phyloP scores from a whole-genome alignment of 768 basidiomycete species.

The Plicaturopsis crispa region DNA sequence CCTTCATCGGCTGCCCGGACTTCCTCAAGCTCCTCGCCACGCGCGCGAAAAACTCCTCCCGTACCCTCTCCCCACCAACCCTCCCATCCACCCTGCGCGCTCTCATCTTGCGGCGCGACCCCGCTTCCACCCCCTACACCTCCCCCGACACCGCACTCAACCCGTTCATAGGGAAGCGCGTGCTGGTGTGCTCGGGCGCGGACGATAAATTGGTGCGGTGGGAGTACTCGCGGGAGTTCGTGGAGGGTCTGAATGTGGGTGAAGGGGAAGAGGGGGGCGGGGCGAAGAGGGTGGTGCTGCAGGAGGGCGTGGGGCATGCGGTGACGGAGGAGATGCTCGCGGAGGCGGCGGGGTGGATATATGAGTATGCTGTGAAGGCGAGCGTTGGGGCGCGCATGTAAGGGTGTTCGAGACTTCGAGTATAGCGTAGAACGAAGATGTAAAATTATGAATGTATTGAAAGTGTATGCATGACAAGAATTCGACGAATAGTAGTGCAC shows the following conservation, averaged over 20 bases:
- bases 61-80: conserved; percentile 31
- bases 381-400: too few relatives aligned
- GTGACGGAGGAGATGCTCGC: conserved; percentile 38
- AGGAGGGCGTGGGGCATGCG: conserved; percentile 37
- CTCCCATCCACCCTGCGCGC: conserved; percentile 33
- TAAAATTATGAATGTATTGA: too few relatives aligned
- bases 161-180: conserved; percentile 43
- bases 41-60: conserved; percentile 26
- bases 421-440: too few relatives aligned
- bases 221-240: conserved; percentile 28
- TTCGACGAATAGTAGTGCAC: too few relatives aligned
- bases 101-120: conserved; percentile 31
- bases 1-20: conserved; percentile 42
- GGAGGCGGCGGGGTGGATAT: conserved; percentile 23
- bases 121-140: conserved; percentile 24
- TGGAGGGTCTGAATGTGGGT: conserved; percentile 35
- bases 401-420: too few relatives aligned
- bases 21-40: conserved; percentile 31
- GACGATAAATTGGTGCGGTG: conserved; percentile 45
- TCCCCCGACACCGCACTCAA: conserved; percentile 24
- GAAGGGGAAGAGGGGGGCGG: conserved; percentile 26
- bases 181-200: conserved; percentile 45
- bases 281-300: conserved; percentile 32
- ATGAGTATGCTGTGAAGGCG: too few relatives aligned
- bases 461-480: too few relatives aligned